Evolutionary conservation across 2,329 filamentous ascomycete genomes (phyloP), one percentile per base, ranked within the genome.

Genomic region (Penicillium fuscoglaucum): DNA sequence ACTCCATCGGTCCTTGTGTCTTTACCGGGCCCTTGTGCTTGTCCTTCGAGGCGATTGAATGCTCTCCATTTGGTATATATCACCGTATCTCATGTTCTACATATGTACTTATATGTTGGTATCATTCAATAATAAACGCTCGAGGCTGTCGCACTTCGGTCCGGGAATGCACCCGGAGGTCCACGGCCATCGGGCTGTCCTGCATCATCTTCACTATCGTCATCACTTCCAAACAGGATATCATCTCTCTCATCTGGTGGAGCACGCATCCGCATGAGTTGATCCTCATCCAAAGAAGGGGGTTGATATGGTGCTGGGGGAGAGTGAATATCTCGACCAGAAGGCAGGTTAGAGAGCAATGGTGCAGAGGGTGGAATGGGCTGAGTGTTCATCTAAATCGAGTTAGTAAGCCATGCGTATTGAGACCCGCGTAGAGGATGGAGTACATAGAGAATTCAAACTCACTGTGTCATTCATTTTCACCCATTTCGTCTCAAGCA

Each of bases 391-490:
- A 96, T 88, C 87, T 93, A 61, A 2, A 40, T 2, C 0, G 44
- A 6, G 28, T 61, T 39, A 70, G 49, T 54, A 60, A 10, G 6
- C 7, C 10, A 12, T 15, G 2, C 26, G n/a, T 3, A 43, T n/a
- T 1, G 5, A 37, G n/a, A 43, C 3, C 19, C 1, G 8, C n/a
- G 3, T 4, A 9, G 8, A 12, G 6, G 3, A 21, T 17, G 4
- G 2, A 13, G 15, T 3, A 31, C 21, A 21, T 17, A 12, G 12
- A 4, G 24, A 39, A 28, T 17, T 4, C n/a, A 0, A 17, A 74
- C 85, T 78, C 77, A 96, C 90, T 19, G 90, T 96, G 74, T 97
- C 91, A 70, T 99, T 99, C 76, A 92, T 86, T 77, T 92, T 95
- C 61, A 85, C 86, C 93, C 95, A 97, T 73, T 96, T 97, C 39